Evolutionary conservation across 768 basidiomycete species (phyloP).

Genomic region (Sistotremastrum suecicum): DNA sequence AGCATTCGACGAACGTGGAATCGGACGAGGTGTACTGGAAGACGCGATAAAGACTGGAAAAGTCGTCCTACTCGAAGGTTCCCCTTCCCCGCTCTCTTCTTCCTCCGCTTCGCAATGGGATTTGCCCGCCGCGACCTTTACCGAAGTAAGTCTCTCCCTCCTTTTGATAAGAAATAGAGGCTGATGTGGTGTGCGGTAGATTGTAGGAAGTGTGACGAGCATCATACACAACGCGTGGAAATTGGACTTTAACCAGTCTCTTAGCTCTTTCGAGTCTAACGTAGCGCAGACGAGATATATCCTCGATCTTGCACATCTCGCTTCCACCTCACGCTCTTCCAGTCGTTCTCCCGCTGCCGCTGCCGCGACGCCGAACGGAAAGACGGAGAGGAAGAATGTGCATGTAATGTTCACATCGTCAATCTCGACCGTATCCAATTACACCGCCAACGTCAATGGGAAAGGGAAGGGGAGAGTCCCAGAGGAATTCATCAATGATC

Average conservation of each 20-base stretch:
- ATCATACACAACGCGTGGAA: constrained; percentile 31
- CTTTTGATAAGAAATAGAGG: no score
- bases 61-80: constrained; percentile 17
- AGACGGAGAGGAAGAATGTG: no score
- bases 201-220: constrained; percentile 18
- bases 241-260: constrained; percentile 27
- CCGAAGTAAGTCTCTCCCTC: constrained; percentile 14
- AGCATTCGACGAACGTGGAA: constrained; percentile 17
- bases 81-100: no score
- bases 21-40: constrained; percentile 15
- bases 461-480: constrained; percentile 10
- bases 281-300: constrained; percentile 25
- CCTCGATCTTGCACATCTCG: constrained; percentile 20
- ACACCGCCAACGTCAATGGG: not conserved
- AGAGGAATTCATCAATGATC: constrained; percentile 19
- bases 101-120: no score
- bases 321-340: no score
- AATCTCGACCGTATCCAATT: not conserved
- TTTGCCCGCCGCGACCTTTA: constrained; percentile 8
- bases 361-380: no score
- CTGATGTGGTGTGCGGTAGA: no score
- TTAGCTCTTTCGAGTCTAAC: constrained; percentile 29
- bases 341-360: no score
- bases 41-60: constrained; percentile 10
- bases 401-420: no score